Percentiles rank a stretch among this genome's conserved stretches.
Evolutionary conservation across 345 rosid species (phyloP).

Genomic region (Eucalyptus sp.): DNA sequence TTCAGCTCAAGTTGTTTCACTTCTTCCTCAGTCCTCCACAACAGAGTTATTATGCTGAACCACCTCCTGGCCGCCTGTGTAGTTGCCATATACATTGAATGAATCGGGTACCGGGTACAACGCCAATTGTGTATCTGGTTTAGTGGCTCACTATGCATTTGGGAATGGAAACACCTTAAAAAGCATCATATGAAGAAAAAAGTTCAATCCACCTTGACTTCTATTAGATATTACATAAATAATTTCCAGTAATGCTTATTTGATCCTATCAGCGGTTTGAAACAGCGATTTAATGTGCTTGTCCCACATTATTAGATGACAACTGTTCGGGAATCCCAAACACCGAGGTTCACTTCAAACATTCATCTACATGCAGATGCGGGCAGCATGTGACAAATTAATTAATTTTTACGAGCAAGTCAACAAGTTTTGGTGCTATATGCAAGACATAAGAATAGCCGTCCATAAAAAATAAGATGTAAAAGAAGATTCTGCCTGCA

Average conservation of each 20-base stretch:
- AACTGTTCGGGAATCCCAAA: neutral
- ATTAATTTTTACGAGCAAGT: neutral
- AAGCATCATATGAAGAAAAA: neutral
- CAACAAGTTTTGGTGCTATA: neutral
- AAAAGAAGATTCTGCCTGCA: neutral
- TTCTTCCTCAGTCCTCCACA: neutral
- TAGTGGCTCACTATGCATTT: neutral
- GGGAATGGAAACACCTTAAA: neutral
- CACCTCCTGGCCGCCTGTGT: fast-evolving
- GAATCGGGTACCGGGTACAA: neutral
- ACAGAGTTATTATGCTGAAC: neutral
- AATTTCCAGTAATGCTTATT: neutral
- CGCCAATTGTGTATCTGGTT: neutral
- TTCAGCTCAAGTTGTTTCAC: neutral
- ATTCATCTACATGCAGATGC: neutral
- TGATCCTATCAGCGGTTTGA: neutral
- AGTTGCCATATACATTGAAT: neutral
- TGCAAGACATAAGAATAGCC: neutral
- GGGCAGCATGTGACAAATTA: neutral
- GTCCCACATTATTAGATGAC: neutral
- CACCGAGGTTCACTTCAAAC: neutral
- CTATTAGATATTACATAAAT: neutral
- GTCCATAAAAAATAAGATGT: neutral
- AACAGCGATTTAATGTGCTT: neutral
- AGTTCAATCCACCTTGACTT: neutral